phyloP scores from a whole-genome alignment of 1,284 basidiomycete species.

The Leccinum fuscescens region DNA sequence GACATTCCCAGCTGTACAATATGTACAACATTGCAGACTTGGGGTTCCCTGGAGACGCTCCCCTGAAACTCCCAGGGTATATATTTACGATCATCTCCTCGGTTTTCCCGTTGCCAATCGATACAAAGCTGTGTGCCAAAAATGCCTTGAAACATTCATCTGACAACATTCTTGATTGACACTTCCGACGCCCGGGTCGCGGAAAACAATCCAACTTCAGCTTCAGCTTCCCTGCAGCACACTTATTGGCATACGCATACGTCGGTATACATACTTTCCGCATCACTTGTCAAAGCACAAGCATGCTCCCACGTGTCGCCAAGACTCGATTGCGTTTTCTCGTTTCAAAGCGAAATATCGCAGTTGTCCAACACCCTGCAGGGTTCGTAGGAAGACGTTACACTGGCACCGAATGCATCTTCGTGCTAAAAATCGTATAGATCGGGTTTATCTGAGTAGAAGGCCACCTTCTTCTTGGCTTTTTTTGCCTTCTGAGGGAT shows the following conservation, averaged over 20 bases:
- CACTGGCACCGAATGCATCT: neutral
- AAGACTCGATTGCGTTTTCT: neutral
- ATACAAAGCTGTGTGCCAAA: slow-evolving; percentile 8
- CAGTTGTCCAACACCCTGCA: neutral
- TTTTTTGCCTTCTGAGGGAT: slow-evolving; percentile 41
- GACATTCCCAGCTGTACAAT: neutral
- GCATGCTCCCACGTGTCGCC: neutral
- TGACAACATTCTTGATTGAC: slow-evolving; percentile 10
- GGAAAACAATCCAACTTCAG: neutral
- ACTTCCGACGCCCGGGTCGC: slow-evolving; percentile 12
- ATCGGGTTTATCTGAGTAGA: slow-evolving; percentile 66
- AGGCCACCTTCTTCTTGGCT: slow-evolving; percentile 64
- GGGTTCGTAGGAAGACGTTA: neutral
- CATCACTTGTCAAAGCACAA: neutral
- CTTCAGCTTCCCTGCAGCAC: neutral
- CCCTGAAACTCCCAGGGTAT: slow-evolving; percentile 9
- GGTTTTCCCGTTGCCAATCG: slow-evolving; percentile 5
- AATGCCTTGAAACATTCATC: slow-evolving; percentile 15
- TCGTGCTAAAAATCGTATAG: slow-evolving; percentile 52
- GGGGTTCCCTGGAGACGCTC: neutral
- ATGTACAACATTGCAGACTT: neutral
- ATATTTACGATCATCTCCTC: slow-evolving; percentile 16
- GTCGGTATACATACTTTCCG: neutral
- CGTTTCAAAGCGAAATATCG: neutral
- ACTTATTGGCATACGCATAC: neutral